Percentiles rank a stretch among this genome's conserved stretches.
Evolutionary conservation across 148 eudicot species (phyloP).

Genomic region (Dysphania ambrosioides): DNA sequence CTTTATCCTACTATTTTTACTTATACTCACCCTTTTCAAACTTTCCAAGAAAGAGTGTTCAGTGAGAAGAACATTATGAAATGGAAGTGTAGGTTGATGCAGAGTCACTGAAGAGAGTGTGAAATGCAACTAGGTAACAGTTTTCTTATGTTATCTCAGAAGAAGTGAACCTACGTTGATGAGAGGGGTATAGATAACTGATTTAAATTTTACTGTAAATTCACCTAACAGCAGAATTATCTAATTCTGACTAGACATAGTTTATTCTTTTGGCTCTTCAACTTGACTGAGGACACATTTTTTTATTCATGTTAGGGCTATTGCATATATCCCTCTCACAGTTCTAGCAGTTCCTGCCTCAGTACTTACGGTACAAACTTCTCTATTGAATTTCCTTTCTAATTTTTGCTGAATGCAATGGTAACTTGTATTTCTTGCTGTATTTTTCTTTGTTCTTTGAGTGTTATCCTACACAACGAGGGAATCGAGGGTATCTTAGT

Average conservation of each 20-base stretch:
- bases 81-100: no score
- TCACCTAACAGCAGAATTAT: not conserved
- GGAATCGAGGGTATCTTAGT: no score
- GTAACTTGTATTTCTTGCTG: not conserved
- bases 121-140: not conserved
- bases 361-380: conserved; percentile 68
- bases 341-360: conserved; percentile 97
- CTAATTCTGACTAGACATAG: conserved; percentile 2
- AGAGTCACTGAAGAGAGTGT: not conserved
- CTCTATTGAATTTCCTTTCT: not conserved
- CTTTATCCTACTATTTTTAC: no score
- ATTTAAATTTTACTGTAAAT: not conserved
- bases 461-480: not conserved
- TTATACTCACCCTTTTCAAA: no score
- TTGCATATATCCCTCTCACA: conserved; percentile 90
- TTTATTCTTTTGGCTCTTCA: not conserved
- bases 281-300: not conserved
- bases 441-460: not conserved
- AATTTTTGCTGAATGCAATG: not conserved
- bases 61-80: no score
- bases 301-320: conserved; percentile 49
- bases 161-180: not conserved
- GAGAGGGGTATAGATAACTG: not conserved
- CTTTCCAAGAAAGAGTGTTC: no score
- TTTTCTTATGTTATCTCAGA: not conserved